These are phyloP conservation scores for Hericium rajendrae DNA, from an alignment of 768 basidiomycete species.

Conservation along the genomic window DNA sequence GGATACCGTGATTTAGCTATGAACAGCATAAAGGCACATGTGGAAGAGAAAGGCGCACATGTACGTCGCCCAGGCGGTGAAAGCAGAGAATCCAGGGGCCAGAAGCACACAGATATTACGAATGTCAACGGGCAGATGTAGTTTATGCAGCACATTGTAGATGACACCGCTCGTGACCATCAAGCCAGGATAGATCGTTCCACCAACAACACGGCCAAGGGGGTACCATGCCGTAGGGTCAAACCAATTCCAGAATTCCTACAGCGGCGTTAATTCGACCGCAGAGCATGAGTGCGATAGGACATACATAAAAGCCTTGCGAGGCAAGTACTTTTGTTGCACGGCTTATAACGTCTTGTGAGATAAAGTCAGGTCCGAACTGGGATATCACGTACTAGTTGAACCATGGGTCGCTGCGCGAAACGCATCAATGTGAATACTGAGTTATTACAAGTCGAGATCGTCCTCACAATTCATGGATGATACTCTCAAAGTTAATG, in stretches of 20 bases:
- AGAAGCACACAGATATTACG: conserved; percentile 94
- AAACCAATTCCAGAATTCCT: conserved; percentile 99
- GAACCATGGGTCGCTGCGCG: conserved; percentile 89
- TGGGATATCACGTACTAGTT: conserved; percentile 67
- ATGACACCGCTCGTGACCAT: conserved; percentile 99
- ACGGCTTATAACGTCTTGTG: conserved; percentile 44
- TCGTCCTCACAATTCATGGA: conserved; percentile 89
- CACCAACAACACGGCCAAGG: conserved; percentile 94
- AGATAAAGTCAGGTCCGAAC: neutral
- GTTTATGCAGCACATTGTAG: conserved; percentile 77
- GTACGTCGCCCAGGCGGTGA: conserved; percentile 95
- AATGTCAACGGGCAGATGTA: conserved; percentile 96
- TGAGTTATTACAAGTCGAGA: neutral
- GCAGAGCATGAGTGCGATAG: neutral
- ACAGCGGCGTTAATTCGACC: conserved; percentile 6
- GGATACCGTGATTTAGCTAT: neutral
- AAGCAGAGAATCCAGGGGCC: conserved; percentile 92
- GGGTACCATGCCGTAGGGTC: conserved; percentile 99
- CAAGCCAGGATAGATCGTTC: conserved; percentile 95
- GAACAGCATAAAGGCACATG: neutral
- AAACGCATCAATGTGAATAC: neutral
- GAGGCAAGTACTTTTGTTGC: conserved; percentile 86
- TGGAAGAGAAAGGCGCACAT: conserved; percentile 39
- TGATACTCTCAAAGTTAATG: conserved; percentile 96
- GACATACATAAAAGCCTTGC: conserved; percentile 88